Base-by-base conservation (phyloP, 2,329 filamentous ascomycete genomes). In the Penicillium italicum region DNA sequence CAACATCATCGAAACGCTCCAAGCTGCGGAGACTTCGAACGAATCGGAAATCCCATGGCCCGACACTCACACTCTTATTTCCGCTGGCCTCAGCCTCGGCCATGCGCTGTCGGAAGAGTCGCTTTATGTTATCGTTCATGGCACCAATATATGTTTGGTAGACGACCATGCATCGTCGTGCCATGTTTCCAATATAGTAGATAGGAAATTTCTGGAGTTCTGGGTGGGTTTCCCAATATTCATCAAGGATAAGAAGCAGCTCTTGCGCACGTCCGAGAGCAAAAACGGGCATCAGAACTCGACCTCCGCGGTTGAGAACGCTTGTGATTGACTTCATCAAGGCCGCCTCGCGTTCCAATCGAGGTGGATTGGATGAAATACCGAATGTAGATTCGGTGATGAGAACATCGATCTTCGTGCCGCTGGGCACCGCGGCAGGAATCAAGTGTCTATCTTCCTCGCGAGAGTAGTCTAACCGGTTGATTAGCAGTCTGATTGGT, bases 81-180 rank as follows among this genome's bases (percentile, higher is more conserved):
- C 90, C 89, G 33, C 85, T 86, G 0, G 88, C 87, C 71, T 96
- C 90, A 10, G 91, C 90, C 71, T 96, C 91, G 4, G 90, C 91
- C 85, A 96, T 95, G 45, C 91, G 86, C 73, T 95, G 91, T 50
- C 89, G 83, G 75, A 97, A 97, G n/a, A 96, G 83, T 11, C 90
- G 85, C 73, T 96, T 97, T 79, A 99, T 97, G 67, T 97, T 97
- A 69, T 97, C 93, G 72, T 99, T 99, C 94, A 99, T 99, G 53
- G 92, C 91, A 46, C 92, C 91, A 46, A 97, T 91, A 68, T 97
- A 99, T 1, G 94, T 99, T 72, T 97, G 94, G 71, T 99, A 99
- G 4, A 97, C 91, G 30, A 97, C 85, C 94, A 99, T 99, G 77
- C 94, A 99, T 74, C 96, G 94, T 60, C 93, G 82, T 1, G 94